phyloP scores from a whole-genome alignment of 2,329 filamentous ascomycete genomes.

The Venturiaceae sp. region DNA sequence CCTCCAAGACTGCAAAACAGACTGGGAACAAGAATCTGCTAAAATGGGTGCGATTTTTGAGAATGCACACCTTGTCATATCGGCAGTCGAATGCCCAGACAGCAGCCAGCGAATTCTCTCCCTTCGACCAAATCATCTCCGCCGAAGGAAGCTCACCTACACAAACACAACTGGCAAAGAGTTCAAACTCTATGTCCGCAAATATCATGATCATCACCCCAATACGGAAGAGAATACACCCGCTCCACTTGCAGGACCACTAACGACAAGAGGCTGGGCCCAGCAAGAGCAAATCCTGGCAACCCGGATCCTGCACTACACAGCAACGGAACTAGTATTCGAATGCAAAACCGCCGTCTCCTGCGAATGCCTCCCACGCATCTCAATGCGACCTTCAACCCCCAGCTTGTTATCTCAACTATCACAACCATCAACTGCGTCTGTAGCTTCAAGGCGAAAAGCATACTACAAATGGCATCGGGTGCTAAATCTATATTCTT shows the following conservation, averaged over 20 bases:
- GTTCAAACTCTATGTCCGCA: background rate
- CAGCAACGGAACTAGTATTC: constrained; percentile 5
- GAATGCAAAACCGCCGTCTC: constrained; percentile 2
- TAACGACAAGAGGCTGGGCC: constrained; percentile 1
- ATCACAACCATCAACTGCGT: background rate
- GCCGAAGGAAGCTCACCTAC: background rate
- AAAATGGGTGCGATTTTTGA: constrained; percentile 12
- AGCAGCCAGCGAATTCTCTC: background rate
- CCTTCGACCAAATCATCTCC: background rate
- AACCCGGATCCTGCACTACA: constrained; percentile 8
- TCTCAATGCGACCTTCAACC: background rate
- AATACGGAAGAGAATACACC: background rate
- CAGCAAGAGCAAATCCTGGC: constrained; percentile 6
- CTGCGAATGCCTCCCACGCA: background rate
- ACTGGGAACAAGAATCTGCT: constrained; percentile 10
- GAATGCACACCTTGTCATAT: constrained; percentile 9
- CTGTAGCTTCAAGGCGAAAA: background rate
- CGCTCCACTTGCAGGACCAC: background rate
- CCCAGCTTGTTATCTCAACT: background rate
- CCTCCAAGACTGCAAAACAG: constrained; percentile 10
- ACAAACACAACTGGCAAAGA: background rate
- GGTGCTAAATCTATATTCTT: background rate
- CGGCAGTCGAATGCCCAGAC: constrained; percentile 1
- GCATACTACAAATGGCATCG: background rate
- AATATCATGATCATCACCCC: background rate